Base-by-base conservation (phyloP, 1,139 yeast genomes). In the Debaryomyces subglobosus region DNA sequence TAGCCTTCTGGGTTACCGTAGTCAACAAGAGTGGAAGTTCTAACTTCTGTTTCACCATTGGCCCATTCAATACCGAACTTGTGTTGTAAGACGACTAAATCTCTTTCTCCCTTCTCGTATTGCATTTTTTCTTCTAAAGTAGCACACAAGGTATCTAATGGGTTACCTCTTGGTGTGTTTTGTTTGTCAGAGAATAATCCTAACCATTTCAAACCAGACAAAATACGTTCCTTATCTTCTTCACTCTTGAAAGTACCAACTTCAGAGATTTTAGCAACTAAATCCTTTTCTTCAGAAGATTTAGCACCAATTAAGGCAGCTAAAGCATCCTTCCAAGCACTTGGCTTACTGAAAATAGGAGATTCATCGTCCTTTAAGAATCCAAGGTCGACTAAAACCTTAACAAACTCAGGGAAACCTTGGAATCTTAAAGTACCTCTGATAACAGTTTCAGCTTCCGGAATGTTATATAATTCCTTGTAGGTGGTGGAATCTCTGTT, bases 371-470 rank as follows among this genome's bases (percentile, higher is more conserved):
- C 99, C 67, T 83, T 84, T 65, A 94, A 81, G 82, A 94, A 86
- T 29, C 97, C 97, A 63, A 91, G 76, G 71, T 94, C 98, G 52
- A 94, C 98, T 51, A 94, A 81, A 44, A 87, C 97, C 78, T 92
- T 92, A 71, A 92, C 86, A 69, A 94, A 92, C 76, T 92, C 97
- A 50, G 98, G 97, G 92, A 94, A 94, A 45, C 99, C 99, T 75
- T 91, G 98, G 84, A 81, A 94, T 77, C 99, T 85, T 67, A 94
- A 81, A 55, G 99, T 94, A 65, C 99, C 99, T 79, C 99, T 89
- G 62, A 94, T 82, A 53, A 94, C 91, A 51, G 97, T 91, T 63
- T 94, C 91, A 58, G 99, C 99, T 77, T 94, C 99, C 57, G 99
- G 99, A 56, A 94, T 94, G 65, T 81, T 72, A 76, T 94, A 94